Percentiles rank a stretch among this genome's conserved stretches.
phyloP scores from a whole-genome alignment of 2,329 filamentous ascomycete genomes.

The Penicillium sp. region DNA sequence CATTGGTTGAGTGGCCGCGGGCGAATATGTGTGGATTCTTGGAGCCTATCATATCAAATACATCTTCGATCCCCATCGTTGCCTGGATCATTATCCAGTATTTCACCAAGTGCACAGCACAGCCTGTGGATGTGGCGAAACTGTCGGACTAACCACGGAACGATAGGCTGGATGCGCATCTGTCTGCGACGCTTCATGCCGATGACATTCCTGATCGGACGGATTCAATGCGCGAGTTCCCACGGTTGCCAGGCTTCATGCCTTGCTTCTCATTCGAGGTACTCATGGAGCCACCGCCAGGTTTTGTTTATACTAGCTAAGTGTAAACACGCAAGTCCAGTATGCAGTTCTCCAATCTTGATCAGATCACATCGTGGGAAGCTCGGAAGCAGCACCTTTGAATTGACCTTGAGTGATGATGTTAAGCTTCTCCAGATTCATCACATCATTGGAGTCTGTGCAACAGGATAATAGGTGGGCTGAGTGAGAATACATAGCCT shows the following conservation, averaged over 20 bases:
- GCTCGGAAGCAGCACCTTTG: not conserved
- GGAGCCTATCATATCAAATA: conserved; percentile 5
- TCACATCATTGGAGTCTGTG: not conserved
- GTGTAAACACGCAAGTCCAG: not conserved
- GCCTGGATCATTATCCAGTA: not conserved
- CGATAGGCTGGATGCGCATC: not conserved
- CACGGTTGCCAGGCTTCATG: conserved; percentile 2
- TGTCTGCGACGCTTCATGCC: not conserved
- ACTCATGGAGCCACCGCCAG: not conserved
- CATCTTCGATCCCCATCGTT: not conserved
- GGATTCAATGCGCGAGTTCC: conserved; percentile 1
- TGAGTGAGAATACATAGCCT: not conserved
- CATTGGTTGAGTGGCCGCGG: conserved; percentile 8
- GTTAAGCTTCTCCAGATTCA: not conserved
- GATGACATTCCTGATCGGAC: conserved; percentile 4
- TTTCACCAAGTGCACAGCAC: not conserved
- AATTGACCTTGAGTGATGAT: not conserved
- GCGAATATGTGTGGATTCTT: conserved; percentile 3
- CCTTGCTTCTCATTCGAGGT: conserved; percentile 5
- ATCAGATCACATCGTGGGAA: not conserved
- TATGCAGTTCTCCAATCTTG: not conserved
- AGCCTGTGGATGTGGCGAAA: not conserved
- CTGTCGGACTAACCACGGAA: conserved; percentile 1
- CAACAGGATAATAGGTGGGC: not conserved
- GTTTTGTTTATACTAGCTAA: not conserved